These are phyloP conservation scores for Tremellales sp. DNA, from an alignment of 1,284 basidiomycete species.

Conservation along the genomic window DNA sequence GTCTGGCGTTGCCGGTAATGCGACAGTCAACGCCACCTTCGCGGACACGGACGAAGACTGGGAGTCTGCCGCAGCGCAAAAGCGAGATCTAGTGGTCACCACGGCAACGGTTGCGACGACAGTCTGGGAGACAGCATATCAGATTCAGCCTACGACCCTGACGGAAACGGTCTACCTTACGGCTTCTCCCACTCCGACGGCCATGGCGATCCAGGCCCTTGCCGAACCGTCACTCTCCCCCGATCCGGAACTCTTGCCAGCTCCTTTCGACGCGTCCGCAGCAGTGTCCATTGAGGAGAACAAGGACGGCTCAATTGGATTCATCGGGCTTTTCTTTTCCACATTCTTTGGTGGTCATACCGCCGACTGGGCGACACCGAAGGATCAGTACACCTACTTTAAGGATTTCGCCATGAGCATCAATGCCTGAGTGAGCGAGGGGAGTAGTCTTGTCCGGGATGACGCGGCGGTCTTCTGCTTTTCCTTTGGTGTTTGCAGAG, in stretches of 20 bases:
- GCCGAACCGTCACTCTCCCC: neutral
- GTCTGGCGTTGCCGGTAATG: neutral
- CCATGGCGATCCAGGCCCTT: neutral
- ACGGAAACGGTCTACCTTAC: neutral
- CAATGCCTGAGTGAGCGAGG: constrained; percentile 22
- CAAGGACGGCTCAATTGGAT: neutral
- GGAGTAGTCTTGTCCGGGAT: no score
- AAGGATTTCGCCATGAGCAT: constrained; percentile 58
- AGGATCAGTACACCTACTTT: constrained; percentile 69
- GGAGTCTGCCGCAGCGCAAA: constrained; percentile 5
- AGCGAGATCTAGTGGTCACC: neutral
- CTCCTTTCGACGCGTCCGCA: no score
- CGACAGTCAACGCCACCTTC: neutral
- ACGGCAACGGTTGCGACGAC: neutral
- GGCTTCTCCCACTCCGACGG: neutral
- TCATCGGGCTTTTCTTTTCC: constrained; percentile 11
- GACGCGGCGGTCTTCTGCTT: no score
- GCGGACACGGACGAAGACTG: constrained; percentile 10
- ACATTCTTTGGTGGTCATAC: constrained; percentile 77
- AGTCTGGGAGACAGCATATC: neutral
- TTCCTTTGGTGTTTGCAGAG: no score
- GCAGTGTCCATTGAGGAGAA: no score
- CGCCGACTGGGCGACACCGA: constrained; percentile 60
- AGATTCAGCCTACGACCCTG: neutral
- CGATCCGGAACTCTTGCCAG: no score